phyloP scores from a whole-genome alignment of 2,329 filamentous ascomycete genomes.

The Fusarium ramigenum region DNA sequence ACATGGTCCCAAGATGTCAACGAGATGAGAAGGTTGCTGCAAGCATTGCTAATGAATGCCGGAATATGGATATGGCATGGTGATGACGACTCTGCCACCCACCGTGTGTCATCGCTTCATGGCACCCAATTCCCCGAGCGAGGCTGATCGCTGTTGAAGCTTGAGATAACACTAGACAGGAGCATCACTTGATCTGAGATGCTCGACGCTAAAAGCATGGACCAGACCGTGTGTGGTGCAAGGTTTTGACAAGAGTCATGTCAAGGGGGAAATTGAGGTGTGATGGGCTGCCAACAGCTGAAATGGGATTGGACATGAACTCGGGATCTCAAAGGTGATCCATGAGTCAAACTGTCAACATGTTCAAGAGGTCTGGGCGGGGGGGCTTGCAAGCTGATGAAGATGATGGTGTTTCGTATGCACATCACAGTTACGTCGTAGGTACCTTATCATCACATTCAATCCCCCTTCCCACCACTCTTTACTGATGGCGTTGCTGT shows the following conservation, averaged over 20 bases:
- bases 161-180: conserved; percentile 24
- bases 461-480: conserved; percentile 10
- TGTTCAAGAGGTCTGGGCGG: background rate
- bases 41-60: conserved; percentile 10
- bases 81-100: conserved; percentile 22
- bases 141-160: conserved; percentile 29
- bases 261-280: conserved; percentile 11
- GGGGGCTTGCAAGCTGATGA: background rate
- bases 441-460: conserved; percentile 18
- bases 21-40: conserved; percentile 8
- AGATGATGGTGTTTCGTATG: conserved; percentile 5
- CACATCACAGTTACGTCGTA: conserved; percentile 14
- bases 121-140: background rate
- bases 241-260: conserved; percentile 34
- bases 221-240: conserved; percentile 20
- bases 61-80: conserved; percentile 10
- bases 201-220: conserved; percentile 28
- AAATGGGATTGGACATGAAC: conserved; percentile 3
- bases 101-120: background rate
- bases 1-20: background rate
- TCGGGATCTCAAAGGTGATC: background rate
- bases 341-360: background rate
- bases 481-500: conserved; percentile 8
- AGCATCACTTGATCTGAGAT: conserved; percentile 40
- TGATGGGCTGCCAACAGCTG: conserved; percentile 11